Conservation (phyloP, 148 eudicot species). For the Pouteria glomerata region DNA sequence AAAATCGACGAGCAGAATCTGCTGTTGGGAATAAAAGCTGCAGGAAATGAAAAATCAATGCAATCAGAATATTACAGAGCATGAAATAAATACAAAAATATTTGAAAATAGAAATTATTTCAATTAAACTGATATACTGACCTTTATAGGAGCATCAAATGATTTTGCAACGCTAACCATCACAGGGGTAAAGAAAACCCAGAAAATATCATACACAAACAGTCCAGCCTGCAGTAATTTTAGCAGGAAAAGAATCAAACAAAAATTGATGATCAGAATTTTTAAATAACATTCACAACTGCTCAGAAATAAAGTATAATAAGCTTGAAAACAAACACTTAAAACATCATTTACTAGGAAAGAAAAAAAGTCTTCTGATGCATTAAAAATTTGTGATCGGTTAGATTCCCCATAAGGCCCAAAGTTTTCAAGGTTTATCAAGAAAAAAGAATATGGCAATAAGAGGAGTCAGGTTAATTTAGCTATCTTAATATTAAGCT, state of each 20-base stretch:
- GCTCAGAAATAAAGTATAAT: not conserved
- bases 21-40: slow-evolving; percentile 98
- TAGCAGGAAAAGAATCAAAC: not conserved
- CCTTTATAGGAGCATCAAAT: slow-evolving; percentile 99
- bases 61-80: not conserved
- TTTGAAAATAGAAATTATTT: not conserved
- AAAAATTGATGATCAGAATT: too few species aligned
- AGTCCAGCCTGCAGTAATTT: slow-evolving; percentile 73
- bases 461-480: not conserved
- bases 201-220: slow-evolving; percentile 90
- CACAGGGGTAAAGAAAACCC: slow-evolving; percentile 99
- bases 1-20: slow-evolving; percentile 73
- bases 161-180: slow-evolving; percentile 99
- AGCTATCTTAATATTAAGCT: too few species aligned
- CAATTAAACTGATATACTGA: slow-evolving; percentile 27
- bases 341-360: too few species aligned
- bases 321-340: too few species aligned
- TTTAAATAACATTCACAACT: too few species aligned
- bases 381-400: not conserved
- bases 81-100: not conserved
- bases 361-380: not conserved
- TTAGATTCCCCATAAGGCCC: not conserved
- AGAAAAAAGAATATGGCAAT: not conserved
- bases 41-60: slow-evolving; percentile 11
- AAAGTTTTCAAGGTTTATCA: not conserved